Percentiles rank a stretch among this genome's conserved stretches.
Evolutionary conservation across 495 filamentous ascomycete species (phyloP).

Genomic region (Bathelium albidoporum): DNA sequence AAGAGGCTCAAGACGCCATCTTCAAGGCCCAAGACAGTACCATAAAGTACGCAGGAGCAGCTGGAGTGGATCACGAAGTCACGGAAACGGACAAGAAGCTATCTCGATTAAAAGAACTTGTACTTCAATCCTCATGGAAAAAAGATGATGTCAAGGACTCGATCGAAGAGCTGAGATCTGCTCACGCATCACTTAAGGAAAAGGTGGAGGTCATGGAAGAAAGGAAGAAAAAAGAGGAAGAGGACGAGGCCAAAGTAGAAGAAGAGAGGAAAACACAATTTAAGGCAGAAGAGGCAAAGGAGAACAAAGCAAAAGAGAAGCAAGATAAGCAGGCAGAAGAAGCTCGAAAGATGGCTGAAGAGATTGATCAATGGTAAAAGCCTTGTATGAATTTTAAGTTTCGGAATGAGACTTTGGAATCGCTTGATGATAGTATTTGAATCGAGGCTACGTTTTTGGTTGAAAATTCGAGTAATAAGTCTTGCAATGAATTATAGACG

Average conservation of each 20-base stretch:
- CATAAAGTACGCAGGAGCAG: background rate
- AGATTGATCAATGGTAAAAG: background rate
- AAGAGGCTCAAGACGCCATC: slow-evolving; percentile 6
- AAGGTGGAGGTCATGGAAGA: background rate
- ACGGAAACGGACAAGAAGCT: slow-evolving; percentile 1
- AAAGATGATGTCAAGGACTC: slow-evolving; percentile 1
- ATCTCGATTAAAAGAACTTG: background rate
- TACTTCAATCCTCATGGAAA: background rate
- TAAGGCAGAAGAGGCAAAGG: background rate
- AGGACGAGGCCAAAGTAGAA: background rate
- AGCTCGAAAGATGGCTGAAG: background rate
- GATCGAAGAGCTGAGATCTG: background rate
- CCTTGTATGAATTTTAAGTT: background rate
- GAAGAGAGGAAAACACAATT: background rate
- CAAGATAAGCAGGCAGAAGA: background rate
- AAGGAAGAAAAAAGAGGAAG: slow-evolving; percentile 1
- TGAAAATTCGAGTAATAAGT: too few species aligned
- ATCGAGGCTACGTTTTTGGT: too few species aligned
- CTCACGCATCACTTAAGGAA: background rate
- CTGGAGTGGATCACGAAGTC: background rate
- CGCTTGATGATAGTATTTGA: too few species aligned
- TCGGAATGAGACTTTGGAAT: too few species aligned
- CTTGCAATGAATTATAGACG: too few species aligned
- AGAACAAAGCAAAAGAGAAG: background rate
- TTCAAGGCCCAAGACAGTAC: slow-evolving; percentile 6